A percentile compares a stretch with the other conserved stretches of the same genome.
Conservation (phyloP, 352 stramenopile species). For the Peronospora tabacina region DNA sequence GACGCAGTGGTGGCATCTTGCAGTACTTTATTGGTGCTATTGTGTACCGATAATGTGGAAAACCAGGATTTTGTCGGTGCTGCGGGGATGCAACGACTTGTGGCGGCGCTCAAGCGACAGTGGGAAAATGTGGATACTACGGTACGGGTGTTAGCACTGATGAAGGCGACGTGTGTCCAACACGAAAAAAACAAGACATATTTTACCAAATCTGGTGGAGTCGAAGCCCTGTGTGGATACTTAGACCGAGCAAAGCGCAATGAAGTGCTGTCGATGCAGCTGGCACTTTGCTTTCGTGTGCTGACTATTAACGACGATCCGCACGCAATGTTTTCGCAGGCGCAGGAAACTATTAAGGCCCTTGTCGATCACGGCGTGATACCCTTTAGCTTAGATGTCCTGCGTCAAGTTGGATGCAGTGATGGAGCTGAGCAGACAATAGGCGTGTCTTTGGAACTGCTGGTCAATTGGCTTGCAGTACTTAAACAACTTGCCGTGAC, state of each 20-base stretch:
- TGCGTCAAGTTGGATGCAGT: conserved; percentile 19
- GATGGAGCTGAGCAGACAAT: conserved; percentile 1
- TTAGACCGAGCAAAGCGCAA: conserved; percentile 27
- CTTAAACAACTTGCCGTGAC: conserved; percentile 75
- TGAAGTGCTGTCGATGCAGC: conserved; percentile 37
- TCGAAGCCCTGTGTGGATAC: conserved; percentile 32
- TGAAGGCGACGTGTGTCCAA: conserved; percentile 45
- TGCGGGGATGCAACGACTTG: conserved; percentile 35
- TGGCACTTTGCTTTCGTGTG: conserved; percentile 47
- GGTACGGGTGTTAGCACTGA: conserved; percentile 24
- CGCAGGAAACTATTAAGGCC: conserved; percentile 60
- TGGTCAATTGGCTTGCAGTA: conserved; percentile 53
- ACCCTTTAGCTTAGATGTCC: conserved; percentile 34
- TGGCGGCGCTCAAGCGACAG: conserved; percentile 13
- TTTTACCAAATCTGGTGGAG: conserved; percentile 44
- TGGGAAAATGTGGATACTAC: conserved; percentile 11
- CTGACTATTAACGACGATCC: conserved; percentile 68
- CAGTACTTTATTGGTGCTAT: conserved; percentile 21
- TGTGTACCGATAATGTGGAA: conserved; percentile 44
- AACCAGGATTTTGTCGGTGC: conserved; percentile 59
- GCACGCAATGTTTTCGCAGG: conserved; percentile 55
- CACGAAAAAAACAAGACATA: conserved; percentile 65
- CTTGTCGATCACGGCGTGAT: conserved; percentile 50
- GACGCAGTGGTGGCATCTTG: conserved; percentile 11
- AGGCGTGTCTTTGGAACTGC: conserved; percentile 34